These are phyloP conservation scores for Avena atlantica DNA, from an alignment of 176 grass and related monocot genomes.

Conservation along the genomic window DNA sequence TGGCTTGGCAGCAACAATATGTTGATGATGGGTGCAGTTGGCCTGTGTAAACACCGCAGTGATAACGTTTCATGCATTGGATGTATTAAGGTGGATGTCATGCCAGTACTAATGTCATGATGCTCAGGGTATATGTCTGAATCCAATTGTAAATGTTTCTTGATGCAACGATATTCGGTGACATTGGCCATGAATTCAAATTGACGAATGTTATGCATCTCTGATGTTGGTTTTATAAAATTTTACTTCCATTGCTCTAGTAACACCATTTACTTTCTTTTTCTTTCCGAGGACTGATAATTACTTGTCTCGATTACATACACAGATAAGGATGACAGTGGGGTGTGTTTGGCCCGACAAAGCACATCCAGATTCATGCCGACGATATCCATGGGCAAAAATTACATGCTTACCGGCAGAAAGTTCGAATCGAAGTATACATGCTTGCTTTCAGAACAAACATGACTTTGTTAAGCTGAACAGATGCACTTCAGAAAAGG, in stretches of 20 bases:
- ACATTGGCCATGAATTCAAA: constrained; percentile 36
- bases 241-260: not conserved
- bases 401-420: not conserved
- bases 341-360: too few relatives aligned
- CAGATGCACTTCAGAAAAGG: constrained; percentile 11
- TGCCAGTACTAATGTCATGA: not conserved
- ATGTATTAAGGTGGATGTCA: not conserved
- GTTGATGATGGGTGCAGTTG: constrained; percentile 12
- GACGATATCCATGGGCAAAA: too few relatives aligned
- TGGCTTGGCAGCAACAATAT: constrained; percentile 27
- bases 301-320: not conserved
- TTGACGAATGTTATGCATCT: not conserved
- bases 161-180: constrained; percentile 23
- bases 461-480: not conserved
- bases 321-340: not conserved
- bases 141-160: constrained; percentile 51
- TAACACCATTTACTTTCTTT: not conserved
- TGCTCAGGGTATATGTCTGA: constrained; percentile 21
- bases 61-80: not conserved
- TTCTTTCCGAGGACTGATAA: not conserved
- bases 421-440: not conserved
- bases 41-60: constrained; percentile 36
- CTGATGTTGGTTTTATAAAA: not conserved
- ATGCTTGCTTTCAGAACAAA: constrained; percentile 1
- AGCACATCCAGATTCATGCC: too few relatives aligned